Percentiles rank a stretch among this genome's conserved stretches.
Evolutionary conservation across 345 rosid species (phyloP).

Genomic region (Eucalyptus sp.): DNA sequence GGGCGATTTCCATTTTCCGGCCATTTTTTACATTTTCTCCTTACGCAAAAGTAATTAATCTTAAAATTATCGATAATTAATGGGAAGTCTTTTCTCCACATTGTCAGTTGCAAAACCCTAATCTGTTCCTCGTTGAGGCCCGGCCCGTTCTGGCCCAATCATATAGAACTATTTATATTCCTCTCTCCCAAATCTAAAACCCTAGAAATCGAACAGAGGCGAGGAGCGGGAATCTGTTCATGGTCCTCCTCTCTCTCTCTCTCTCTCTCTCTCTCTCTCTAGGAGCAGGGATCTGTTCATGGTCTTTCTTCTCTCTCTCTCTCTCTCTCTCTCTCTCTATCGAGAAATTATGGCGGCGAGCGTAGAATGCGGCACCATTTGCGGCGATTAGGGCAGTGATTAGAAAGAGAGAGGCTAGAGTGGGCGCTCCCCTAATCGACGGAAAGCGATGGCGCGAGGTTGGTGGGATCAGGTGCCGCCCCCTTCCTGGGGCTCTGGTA

Average conservation of each 20-base stretch:
- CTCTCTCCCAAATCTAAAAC: background rate
- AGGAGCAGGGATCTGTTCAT: background rate
- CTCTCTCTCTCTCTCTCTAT: background rate
- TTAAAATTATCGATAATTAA: background rate
- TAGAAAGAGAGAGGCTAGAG: constrained; percentile 55
- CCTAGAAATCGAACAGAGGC: background rate
- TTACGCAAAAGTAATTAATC: background rate
- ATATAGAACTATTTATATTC: background rate
- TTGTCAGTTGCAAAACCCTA: background rate
- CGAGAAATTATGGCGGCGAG: background rate
- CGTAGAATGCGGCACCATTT: background rate
- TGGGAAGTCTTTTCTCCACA: background rate
- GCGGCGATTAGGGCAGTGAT: constrained; percentile 23
- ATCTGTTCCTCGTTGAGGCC: background rate
- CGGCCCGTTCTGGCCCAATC: background rate
- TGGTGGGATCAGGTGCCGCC: constrained; percentile 11
- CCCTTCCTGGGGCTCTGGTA: background rate
- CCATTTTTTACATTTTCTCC: background rate
- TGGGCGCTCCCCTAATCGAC: background rate
- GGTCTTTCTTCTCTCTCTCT: background rate
- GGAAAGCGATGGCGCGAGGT: background rate
- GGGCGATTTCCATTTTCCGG: background rate
- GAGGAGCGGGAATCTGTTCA: background rate
- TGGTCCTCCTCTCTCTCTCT: background rate
- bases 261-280: background rate